phyloP scores from a whole-genome alignment of 2,329 filamentous ascomycete genomes.

The Penicillium sclerotigenum region DNA sequence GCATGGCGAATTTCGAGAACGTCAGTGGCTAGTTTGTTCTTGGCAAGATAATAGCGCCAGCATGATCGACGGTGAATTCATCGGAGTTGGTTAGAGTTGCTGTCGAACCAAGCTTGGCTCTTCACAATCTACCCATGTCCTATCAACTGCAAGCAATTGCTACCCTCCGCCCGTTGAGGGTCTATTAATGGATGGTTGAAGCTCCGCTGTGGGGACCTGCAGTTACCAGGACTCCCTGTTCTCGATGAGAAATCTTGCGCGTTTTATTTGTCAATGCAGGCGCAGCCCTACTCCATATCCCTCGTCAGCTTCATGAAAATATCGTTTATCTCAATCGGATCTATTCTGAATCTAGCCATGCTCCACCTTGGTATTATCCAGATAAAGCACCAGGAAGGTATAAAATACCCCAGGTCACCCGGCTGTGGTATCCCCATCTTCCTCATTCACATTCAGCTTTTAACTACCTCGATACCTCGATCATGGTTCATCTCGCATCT shows the following conservation, averaged over 20 bases:
- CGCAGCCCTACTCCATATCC: neutral
- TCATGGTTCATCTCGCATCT: conserved; percentile 23
- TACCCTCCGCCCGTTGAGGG: neutral
- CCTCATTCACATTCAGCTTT: neutral
- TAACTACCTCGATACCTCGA: neutral
- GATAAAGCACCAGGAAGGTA: neutral
- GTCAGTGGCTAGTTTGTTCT: neutral
- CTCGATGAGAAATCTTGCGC: conserved; percentile 10
- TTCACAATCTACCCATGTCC: neutral
- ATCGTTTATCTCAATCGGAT: neutral
- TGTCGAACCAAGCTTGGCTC: neutral
- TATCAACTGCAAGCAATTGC: neutral
- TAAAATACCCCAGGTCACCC: neutral
- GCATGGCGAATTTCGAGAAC: neutral
- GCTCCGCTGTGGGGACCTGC: conserved; percentile 9
- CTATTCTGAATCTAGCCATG: neutral
- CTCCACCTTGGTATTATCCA: neutral
- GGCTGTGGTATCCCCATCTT: neutral
- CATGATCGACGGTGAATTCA: conserved; percentile 1
- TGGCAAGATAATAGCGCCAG: conserved; percentile 1
- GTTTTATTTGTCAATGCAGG: conserved; percentile 10
- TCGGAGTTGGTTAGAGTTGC: neutral
- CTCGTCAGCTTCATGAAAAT: conserved; percentile 2
- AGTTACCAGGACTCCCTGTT: neutral
- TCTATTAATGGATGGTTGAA: neutral